Conservation (phyloP, 1,284 basidiomycete genomes). For the Boletus semigastroideus region DNA sequence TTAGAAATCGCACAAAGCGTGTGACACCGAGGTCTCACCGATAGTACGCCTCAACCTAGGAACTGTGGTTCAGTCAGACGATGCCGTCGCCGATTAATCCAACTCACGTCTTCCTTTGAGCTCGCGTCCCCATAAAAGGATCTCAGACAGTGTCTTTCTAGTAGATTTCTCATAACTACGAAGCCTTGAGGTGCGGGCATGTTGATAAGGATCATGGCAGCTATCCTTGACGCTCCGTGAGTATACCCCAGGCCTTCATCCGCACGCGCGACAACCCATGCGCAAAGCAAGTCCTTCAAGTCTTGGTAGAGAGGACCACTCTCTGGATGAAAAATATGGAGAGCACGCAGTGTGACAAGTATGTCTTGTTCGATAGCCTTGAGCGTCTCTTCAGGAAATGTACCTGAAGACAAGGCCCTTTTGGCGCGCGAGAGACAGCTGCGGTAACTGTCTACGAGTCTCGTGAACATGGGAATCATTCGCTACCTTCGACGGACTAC, state of each 20-base stretch:
- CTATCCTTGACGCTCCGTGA: constrained; percentile 67
- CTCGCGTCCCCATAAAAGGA: constrained; percentile 79
- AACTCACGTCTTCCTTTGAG: constrained; percentile 77
- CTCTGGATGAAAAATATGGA: constrained; percentile 84
- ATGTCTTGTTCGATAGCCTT: constrained; percentile 81
- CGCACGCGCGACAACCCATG: constrained; percentile 88
- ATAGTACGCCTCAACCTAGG: constrained; percentile 78
- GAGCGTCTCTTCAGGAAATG: constrained; percentile 74
- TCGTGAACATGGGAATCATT: constrained; percentile 1
- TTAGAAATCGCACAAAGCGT: constrained; percentile 14
- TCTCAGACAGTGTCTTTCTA: constrained; percentile 83
- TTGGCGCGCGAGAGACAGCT: constrained; percentile 73
- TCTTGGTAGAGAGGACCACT: constrained; percentile 86
- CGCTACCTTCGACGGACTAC: neutral
- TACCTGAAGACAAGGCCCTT: constrained; percentile 66
- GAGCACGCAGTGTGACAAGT: constrained; percentile 72
- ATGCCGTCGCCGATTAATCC: constrained; percentile 12
- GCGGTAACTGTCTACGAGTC: constrained; percentile 64
- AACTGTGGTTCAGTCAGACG: constrained; percentile 29
- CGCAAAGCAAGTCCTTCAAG: constrained; percentile 82
- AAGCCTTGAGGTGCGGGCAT: constrained; percentile 82
- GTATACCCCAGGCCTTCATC: constrained; percentile 87
- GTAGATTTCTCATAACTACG: constrained; percentile 83
- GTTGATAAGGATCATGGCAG: constrained; percentile 88
- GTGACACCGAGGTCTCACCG: constrained; percentile 35